Evolutionary conservation across 495 filamentous ascomycete genomes (phyloP), one percentile per base, ranked within the genome.

Genomic region (Cryomyces minteri): DNA sequence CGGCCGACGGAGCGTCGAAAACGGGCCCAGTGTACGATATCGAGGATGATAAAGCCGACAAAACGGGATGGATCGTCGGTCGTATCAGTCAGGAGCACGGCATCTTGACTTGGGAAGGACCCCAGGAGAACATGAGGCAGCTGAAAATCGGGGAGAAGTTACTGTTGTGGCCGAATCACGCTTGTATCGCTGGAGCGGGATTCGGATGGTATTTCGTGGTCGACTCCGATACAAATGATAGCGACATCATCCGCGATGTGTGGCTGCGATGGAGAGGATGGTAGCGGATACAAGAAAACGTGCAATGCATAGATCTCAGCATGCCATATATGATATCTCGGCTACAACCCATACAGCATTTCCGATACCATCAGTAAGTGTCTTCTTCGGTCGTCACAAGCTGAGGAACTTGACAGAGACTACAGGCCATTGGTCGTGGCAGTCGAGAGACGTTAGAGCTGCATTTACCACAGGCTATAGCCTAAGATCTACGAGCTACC

Each of bases 111-210:
- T 64, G 72, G 70, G 59, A 62, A 54, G 50, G 72, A 55, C 2
- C 46, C 41, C 36, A 55, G 54, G 63, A 69, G 51, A 52, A 68
- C 50, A 56, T 82, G 65, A 67, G 75, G 52, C 57, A 68, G 62
- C 43, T 84, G 59, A 40, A 46, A 14, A 62, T 77, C 28, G 79
- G 78, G 6, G 59, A 74, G 52, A 71, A 74, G 44, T 68, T 90
- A 28, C 67, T 77, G 41, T 64, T 93, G 8, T 88, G 77, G 71
- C 84, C 86, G 0, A 92, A 92, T 54, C 87, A 94, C 61, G 73
- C 82, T 36, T 93, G 87, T 54, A 79, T 90, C 43, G 74, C 83
- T 4, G 79, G 81, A 0, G 77, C 76, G 0, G 73, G 74, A 2
- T 80, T 76, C 58, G 77, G 73, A 5, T 88, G 72, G 64, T 93